These are phyloP conservation scores for Neurospora sp. DNA, from an alignment of 2,329 filamentous ascomycete species.

Conservation along the genomic window DNA sequence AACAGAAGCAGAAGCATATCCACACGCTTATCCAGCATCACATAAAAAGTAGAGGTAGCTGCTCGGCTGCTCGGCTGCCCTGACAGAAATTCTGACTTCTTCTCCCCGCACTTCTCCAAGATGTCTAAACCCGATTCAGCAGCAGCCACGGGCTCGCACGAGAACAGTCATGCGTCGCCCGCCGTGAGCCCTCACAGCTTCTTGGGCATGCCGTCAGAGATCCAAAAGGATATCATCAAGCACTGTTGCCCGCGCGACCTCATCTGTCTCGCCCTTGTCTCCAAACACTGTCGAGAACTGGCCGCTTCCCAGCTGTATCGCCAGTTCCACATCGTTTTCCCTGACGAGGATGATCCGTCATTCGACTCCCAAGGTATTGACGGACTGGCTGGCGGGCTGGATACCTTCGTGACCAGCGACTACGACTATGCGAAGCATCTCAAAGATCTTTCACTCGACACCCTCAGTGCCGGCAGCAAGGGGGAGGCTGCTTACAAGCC, in stretches of 20 bases:
- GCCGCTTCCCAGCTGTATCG: conserved; percentile 50
- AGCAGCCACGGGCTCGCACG: conserved; percentile 24
- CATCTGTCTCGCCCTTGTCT: conserved; percentile 49
- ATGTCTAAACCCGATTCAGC: background rate
- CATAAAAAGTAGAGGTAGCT: background rate
- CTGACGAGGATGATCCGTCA: conserved; percentile 44
- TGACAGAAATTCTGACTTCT: background rate
- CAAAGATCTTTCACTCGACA: conserved; percentile 45
- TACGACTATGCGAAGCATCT: conserved; percentile 53
- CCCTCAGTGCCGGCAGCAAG: conserved; percentile 39
- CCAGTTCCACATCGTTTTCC: conserved; percentile 49
- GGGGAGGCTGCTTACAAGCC: conserved; percentile 43
- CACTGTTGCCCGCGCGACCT: conserved; percentile 42
- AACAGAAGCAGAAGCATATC: background rate
- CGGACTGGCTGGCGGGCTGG: conserved; percentile 45
- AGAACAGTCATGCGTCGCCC: conserved; percentile 2
- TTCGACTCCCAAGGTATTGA: conserved; percentile 43
- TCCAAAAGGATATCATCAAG: conserved; percentile 37
- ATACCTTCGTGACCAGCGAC: conserved; percentile 52
- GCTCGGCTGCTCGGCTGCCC: background rate
- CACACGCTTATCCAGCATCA: background rate
- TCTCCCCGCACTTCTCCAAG: background rate
- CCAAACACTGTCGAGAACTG: conserved; percentile 45
- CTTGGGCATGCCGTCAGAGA: conserved; percentile 35
- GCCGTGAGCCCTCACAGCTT: conserved; percentile 17